Evolutionary conservation across 352 stramenopile species (phyloP), one percentile per base, ranked within the genome.

Genomic region (Globisporangium nunn): DNA sequence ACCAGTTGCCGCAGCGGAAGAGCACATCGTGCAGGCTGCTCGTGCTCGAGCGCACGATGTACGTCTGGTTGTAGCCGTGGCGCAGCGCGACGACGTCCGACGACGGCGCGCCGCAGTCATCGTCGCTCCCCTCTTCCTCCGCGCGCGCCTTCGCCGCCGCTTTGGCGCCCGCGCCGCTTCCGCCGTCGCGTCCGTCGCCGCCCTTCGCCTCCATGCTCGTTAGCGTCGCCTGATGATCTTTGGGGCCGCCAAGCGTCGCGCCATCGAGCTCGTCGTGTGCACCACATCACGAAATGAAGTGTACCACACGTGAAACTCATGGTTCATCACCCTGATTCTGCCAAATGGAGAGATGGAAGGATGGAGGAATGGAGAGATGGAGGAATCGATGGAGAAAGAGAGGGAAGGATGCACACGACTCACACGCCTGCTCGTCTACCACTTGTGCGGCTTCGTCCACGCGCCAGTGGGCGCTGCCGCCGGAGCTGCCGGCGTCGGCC

Each of bases 1-100:
- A 98, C 87, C 87, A 97, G 70, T 98, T 98, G 40, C 93, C 93
- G 62, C 92, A 98, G 46, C 88, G 80, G 65, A 98, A 98, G 55
- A 98, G 81, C 54, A 96, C 90, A 49, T 97, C 77, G 59, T 94
- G 82, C 52, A 93, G 73, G 48, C 75, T 79, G 52, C 60, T 79
- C 12, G 74, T 73, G 61, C 76, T 82, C 35, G 78, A 81, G 29
- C 81, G 76, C 45, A 96, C 82, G 54, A 97, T 79, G 70, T 97
- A 97, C 28, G 91, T 96, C 61, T 97, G 89, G 65, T 96, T 97
- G 70, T 97, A 97, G 45, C 88, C 89, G 18, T 95, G 73, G n/a
- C 81, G 83, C 29, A 93, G 63, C 23, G 80, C 83, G 45, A 95
- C 75, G 39, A 93, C 59, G 30, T 87, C 77, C 0, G 82, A 70